Evolutionary conservation across 2,329 filamentous ascomycete genomes (phyloP).

Genomic region (Diplodia intermedia): DNA sequence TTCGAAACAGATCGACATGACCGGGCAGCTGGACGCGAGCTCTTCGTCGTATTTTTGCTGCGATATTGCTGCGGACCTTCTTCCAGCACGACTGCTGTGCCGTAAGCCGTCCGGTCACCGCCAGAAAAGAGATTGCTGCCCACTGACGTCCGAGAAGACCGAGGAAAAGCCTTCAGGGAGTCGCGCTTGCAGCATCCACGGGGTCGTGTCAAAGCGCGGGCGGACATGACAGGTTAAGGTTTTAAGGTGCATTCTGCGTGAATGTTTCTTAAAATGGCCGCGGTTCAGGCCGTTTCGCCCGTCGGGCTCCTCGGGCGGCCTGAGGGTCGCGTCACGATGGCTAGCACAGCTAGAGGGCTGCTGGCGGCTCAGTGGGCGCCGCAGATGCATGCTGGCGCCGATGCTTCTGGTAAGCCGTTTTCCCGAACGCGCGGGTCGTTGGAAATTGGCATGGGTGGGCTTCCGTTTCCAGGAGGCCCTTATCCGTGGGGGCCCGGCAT

Average conservation of each 20-base stretch:
- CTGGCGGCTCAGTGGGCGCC: constrained; percentile 5
- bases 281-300: not conserved
- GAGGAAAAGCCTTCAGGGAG: not conserved
- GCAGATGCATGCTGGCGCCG: constrained; percentile 1
- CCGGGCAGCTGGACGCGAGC: not conserved
- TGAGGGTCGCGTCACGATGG: not conserved
- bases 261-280: not conserved
- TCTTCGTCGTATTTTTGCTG: not conserved
- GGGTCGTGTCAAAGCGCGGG: not conserved
- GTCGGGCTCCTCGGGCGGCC: not conserved
- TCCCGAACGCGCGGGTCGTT: constrained; percentile 2
- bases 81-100: not conserved
- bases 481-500: not conserved
- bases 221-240: not conserved
- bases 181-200: not conserved
- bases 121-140: too few species aligned
- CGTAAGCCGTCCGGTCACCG: not conserved
- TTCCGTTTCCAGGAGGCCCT: not conserved
- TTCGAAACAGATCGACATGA: not conserved
- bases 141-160: not conserved
- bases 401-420: not conserved
- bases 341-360: too few species aligned
- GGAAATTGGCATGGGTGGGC: constrained; percentile 17
- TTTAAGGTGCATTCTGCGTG: not conserved
- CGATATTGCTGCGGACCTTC: not conserved